A percentile compares a stretch with the other conserved stretches of the same genome.
phyloP scores from a whole-genome alignment of 192 early-diverging fungal genomes.

The Dissophora globulifera region DNA sequence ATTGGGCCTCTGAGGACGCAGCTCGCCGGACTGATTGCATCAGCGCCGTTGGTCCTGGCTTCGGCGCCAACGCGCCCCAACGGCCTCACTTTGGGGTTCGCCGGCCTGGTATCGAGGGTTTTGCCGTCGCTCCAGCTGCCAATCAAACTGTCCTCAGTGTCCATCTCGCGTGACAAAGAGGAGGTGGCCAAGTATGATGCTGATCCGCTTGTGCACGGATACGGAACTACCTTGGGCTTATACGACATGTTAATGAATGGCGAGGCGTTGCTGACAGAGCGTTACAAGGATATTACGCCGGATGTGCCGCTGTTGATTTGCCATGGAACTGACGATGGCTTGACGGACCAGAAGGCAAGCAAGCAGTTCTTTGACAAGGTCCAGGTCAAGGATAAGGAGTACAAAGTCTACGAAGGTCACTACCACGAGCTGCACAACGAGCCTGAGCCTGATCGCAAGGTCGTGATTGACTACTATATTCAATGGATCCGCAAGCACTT shows the following conservation, averaged over 20 bases:
- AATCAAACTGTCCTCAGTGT: slow-evolving; percentile 51
- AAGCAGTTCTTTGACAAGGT: slow-evolving; percentile 55
- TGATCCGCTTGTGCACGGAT: slow-evolving; percentile 69
- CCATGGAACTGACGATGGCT: slow-evolving; percentile 62
- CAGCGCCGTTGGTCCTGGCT: slow-evolving; percentile 57
- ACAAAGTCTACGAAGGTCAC: slow-evolving; percentile 23
- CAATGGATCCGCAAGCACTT: slow-evolving; percentile 49
- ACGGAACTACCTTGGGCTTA: slow-evolving; percentile 55
- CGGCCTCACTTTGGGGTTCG: slow-evolving; percentile 44
- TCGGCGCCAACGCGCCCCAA: slow-evolving; percentile 24
- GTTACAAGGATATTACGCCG: slow-evolving; percentile 50
- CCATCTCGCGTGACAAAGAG: slow-evolving; percentile 55
- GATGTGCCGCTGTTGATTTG: slow-evolving; percentile 61
- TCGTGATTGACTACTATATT: slow-evolving; percentile 53
- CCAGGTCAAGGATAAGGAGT: slow-evolving; percentile 55
- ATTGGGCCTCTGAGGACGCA: slow-evolving; percentile 42
- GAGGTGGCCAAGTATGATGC: slow-evolving; percentile 60
- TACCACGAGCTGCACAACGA: slow-evolving; percentile 56
- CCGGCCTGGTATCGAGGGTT: slow-evolving; percentile 50
- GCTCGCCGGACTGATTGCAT: slow-evolving; percentile 65
- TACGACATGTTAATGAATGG: slow-evolving; percentile 64
- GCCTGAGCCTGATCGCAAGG: slow-evolving; percentile 42
- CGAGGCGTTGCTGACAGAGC: slow-evolving; percentile 44
- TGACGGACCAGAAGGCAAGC: slow-evolving; percentile 48
- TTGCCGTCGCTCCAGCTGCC: slow-evolving; percentile 57